Evolutionary conservation across 129 eudicot genomes (phyloP).

Genomic region (Flaveria ramosissima): DNA sequence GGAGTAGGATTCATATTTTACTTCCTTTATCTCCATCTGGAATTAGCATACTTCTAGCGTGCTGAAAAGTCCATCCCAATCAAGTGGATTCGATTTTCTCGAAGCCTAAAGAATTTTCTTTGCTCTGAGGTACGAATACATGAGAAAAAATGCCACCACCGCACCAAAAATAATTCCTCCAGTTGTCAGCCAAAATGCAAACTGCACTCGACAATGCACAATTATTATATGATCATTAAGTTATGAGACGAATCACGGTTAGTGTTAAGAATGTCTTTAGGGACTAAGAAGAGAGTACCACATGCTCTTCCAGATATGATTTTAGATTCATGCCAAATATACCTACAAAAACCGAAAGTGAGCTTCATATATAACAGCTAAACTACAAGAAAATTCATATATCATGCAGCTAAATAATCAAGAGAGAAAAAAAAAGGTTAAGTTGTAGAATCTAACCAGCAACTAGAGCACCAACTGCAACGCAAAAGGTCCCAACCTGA

Average conservation of each 20-base stretch:
- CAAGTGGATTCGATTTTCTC: background rate
- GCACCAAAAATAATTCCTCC: slow-evolving; percentile 89
- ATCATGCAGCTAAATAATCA: background rate
- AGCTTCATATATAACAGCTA: background rate
- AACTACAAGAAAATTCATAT: background rate
- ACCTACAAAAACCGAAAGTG: slow-evolving; percentile 47
- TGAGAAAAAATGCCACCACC: slow-evolving; percentile 67
- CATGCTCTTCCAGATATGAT: slow-evolving; percentile 93
- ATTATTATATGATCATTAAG: slow-evolving; percentile 11
- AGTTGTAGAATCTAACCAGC: slow-evolving; percentile 57
- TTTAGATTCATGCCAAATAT: slow-evolving; percentile 99
- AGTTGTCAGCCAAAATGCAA: slow-evolving; percentile 95
- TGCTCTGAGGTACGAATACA: slow-evolving; percentile 82
- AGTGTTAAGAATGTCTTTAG: slow-evolving; percentile 1
- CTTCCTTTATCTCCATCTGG: background rate
- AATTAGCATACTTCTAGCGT: background rate
- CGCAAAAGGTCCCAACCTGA: slow-evolving; percentile 96
- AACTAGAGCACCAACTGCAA: slow-evolving; percentile 90
- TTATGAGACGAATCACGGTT: background rate
- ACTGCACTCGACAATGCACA: slow-evolving; percentile 45
- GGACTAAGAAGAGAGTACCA: slow-evolving; percentile 47
- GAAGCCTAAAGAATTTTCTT: slow-evolving; percentile 61
- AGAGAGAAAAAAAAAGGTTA: background rate
- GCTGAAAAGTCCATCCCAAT: background rate
- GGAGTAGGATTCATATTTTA: slow-evolving; percentile 6